Conservation (phyloP, 306 rosid species). For the Ochetophila trinervis region DNA sequence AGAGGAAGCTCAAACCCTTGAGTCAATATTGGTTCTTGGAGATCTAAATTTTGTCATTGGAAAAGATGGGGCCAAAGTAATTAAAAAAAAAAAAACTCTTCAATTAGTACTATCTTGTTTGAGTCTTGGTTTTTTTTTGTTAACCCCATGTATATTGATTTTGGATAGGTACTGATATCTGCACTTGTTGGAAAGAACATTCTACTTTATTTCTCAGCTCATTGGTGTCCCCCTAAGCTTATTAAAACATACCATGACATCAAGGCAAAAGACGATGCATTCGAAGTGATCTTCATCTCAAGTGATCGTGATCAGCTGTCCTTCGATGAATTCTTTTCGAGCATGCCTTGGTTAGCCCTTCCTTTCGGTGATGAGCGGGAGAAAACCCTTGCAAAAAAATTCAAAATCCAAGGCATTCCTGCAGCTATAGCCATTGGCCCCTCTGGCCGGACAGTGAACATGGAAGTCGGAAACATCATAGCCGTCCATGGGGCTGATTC, state of each 20-base stretch:
- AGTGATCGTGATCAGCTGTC: conserved; percentile 61
- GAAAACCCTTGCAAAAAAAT: conserved; percentile 44
- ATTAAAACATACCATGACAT: conserved; percentile 53
- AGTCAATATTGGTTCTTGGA: conserved; percentile 54
- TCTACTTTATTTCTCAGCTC: conserved; percentile 84
- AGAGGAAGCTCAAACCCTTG: conserved; percentile 58
- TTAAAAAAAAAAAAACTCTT: too few species aligned
- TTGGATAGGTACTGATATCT: conserved; percentile 55
- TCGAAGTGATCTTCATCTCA: conserved; percentile 73
- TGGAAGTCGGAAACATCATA: conserved; percentile 46
- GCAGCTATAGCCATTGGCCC: conserved; percentile 58
- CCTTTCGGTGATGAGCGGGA: conserved; percentile 75
- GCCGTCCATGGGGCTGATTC: conserved; percentile 38
- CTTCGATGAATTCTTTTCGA: conserved; percentile 54
- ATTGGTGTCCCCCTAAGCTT: conserved; percentile 80
- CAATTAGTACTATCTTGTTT: too few species aligned
- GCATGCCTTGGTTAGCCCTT: conserved; percentile 87
- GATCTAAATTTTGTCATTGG: conserved; percentile 47
- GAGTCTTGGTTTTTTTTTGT: background rate
- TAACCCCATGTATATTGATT: background rate
- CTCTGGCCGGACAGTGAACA: conserved; percentile 59
- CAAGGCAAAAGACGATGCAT: conserved; percentile 49
- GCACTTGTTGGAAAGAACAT: conserved; percentile 63
- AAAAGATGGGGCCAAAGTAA: conserved; percentile 56
- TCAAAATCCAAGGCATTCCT: conserved; percentile 64